These are phyloP conservation scores for Fusarium brachygibbosum DNA, from an alignment of 2,329 filamentous ascomycete genomes.

Conservation along the genomic window DNA sequence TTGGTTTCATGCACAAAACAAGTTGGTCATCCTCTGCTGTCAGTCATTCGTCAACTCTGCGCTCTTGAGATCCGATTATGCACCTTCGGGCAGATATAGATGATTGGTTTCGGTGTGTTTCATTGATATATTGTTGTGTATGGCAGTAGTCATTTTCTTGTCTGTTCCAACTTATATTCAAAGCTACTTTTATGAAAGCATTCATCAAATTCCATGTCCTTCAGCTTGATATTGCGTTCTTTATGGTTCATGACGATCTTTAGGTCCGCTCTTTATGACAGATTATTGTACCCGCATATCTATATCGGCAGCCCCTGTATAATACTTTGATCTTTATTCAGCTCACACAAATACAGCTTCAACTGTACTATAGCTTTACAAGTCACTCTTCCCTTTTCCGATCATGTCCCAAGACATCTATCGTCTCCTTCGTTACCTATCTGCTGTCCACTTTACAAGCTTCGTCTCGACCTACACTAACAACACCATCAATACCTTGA, in stretches of 20 bases:
- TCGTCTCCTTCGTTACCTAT: not conserved
- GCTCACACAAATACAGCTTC: not conserved
- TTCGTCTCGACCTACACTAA: constrained; percentile 3
- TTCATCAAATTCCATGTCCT: not conserved
- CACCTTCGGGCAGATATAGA: not conserved
- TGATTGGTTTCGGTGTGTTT: not conserved
- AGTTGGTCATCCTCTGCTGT: not conserved
- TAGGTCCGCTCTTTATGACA: not conserved
- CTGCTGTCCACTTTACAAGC: constrained; percentile 32
- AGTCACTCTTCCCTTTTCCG: not conserved
- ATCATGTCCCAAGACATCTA: not conserved
- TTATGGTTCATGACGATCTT: not conserved
- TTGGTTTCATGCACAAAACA: constrained; percentile 28
- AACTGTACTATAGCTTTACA: not conserved
- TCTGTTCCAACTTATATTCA: not conserved
- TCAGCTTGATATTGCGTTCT: not conserved
- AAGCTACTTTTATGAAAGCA: not conserved
- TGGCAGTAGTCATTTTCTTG: no score
- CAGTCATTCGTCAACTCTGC: not conserved
- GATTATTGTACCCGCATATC: constrained; percentile 1
- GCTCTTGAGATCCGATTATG: not conserved
- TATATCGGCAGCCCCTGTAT: not conserved
- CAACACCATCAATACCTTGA: constrained; percentile 10
- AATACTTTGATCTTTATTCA: not conserved
- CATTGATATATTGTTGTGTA: no score